Conservation (phyloP, 2,329 filamentous ascomycete species). For the Parasarocladium wereldwijsianum region DNA sequence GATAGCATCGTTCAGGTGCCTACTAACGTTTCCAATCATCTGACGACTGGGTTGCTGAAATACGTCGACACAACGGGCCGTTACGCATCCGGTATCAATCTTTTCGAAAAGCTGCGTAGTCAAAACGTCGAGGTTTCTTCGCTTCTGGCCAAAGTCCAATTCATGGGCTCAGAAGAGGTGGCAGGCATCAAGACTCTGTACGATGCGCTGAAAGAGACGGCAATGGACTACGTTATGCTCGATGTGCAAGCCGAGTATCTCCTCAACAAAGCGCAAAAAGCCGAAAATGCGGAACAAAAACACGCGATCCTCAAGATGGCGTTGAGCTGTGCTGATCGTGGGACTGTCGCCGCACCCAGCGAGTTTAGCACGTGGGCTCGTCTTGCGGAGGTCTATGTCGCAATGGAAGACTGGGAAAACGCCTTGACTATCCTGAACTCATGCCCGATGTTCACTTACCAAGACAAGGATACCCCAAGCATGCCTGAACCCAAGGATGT, state of each 20-base stretch:
- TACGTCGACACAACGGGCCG: slow-evolving; percentile 94
- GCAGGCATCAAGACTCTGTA: slow-evolving; percentile 79
- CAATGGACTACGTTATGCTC: slow-evolving; percentile 95
- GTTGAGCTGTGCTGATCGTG: slow-evolving; percentile 82
- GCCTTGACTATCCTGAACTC: slow-evolving; percentile 92
- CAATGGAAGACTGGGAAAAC: slow-evolving; percentile 91
- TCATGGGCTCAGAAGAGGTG: slow-evolving; percentile 96
- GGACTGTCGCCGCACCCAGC: slow-evolving; percentile 86
- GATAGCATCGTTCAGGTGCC: slow-evolving; percentile 96
- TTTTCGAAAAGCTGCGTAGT: slow-evolving; percentile 88
- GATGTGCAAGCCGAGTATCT: slow-evolving; percentile 90
- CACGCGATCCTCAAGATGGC: slow-evolving; percentile 68
- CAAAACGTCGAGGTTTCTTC: slow-evolving; percentile 92
- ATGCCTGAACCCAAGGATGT: slow-evolving; percentile 90
- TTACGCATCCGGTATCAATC: slow-evolving; percentile 88
- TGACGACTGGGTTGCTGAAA: slow-evolving; percentile 82
- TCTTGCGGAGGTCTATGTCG: slow-evolving; percentile 83
- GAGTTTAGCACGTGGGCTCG: slow-evolving; percentile 97
- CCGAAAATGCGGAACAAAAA: slow-evolving; percentile 37
- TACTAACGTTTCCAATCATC: slow-evolving; percentile 89
- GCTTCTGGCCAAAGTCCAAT: slow-evolving; percentile 74
- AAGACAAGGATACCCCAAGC: slow-evolving; percentile 89
- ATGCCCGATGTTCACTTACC: slow-evolving; percentile 99
- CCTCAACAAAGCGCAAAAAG: slow-evolving; percentile 59
- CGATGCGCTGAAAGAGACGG: slow-evolving; percentile 75